Base-by-base conservation (phyloP, 805 yeast genomes). In the Candida palmyrensis region DNA sequence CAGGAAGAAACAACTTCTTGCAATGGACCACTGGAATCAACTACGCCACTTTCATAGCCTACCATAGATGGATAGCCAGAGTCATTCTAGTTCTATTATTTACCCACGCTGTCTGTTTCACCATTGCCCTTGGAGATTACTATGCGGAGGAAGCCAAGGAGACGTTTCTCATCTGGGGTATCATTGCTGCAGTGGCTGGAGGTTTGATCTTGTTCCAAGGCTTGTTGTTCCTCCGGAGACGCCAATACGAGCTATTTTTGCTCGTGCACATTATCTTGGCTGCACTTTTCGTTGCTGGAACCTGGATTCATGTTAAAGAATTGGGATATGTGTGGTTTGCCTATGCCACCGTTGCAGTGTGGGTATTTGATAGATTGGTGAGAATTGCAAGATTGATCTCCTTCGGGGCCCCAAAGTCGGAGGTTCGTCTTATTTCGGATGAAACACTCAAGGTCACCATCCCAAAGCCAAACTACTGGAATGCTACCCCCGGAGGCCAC, bases 1-100 rank as follows among this genome's bases (percentile, higher is more conserved):
- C 83, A 2, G 76, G 82, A 26, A 58, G 85, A 44, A 79, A 79
- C 53, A 79, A 79, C 47, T 51, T 80, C 30, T 51, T 79, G 37
- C 77, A 71, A 39, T 73, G 75, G 73, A 12, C 73, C 12, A 74
- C 85, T 1, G 72, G 80, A 17, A 74, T 82, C 80, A 60, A 58
- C 27, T 68, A 53, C 45, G 53, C 64, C 18, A 55, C 66, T 2
- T 68, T 65, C 44, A 57, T 67, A 21, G 40, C 57, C 11, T 66
- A 55, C 40, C 77, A 71, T 43, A 65, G 66, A 43, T 69, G 73
- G 71, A 50, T 60, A 24, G 70, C 70, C 4, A 48, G 70, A 43
- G 32, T 54, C 8, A 40, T 47, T 10, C 43, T 59, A 22, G 27
- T 44, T n/a, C 45, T 62, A 37, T 46, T 57, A 22, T 29, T 56